These are phyloP conservation scores for Selaginella tamariscina DNA, from an alignment of 75 land plant genomes.

Conservation along the genomic window DNA sequence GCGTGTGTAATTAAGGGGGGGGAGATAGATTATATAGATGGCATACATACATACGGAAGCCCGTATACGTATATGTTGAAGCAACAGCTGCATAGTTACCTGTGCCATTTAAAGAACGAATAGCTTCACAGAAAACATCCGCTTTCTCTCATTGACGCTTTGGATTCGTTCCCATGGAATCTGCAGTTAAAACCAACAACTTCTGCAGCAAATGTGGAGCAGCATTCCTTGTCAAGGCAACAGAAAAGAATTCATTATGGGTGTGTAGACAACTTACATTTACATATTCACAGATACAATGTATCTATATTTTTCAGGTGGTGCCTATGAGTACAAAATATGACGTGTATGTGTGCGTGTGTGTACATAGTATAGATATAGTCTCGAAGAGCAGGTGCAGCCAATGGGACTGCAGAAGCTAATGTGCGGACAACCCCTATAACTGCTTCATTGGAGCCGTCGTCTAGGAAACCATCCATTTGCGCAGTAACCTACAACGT, in stretches of 20 bases:
- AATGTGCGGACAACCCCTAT: slow-evolving; percentile 76
- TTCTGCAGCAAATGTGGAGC: slow-evolving; percentile 69
- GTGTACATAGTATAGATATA: slow-evolving; percentile 99
- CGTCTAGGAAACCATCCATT: slow-evolving; percentile 97
- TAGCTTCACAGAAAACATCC: slow-evolving; percentile 81
- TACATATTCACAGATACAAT: background rate
- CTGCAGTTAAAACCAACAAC: slow-evolving; percentile 55
- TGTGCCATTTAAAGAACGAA: slow-evolving; percentile 94
- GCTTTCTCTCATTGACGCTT: slow-evolving; percentile 67
- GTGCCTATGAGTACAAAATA: too few relatives aligned
- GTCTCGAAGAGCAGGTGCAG: slow-evolving; percentile 65
- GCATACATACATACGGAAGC: too few relatives aligned
- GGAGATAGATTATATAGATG: too few relatives aligned
- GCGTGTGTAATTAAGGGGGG: background rate
- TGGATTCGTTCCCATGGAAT: slow-evolving; percentile 31
- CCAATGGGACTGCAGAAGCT: slow-evolving; percentile 68
- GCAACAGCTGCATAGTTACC: too few relatives aligned
- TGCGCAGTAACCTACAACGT: slow-evolving; percentile 97
- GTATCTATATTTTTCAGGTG: too few relatives aligned
- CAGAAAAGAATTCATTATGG: background rate
- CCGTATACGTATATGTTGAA: too few relatives aligned
- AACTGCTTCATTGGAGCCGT: slow-evolving; percentile 90
- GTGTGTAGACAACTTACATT: too few relatives aligned
- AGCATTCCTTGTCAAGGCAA: background rate
- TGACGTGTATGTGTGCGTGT: too few relatives aligned